Evolutionary conservation across 2,329 filamentous ascomycete genomes (phyloP), one percentile per base, ranked within the genome.

Genomic region (Hirsutella thompsonii): DNA sequence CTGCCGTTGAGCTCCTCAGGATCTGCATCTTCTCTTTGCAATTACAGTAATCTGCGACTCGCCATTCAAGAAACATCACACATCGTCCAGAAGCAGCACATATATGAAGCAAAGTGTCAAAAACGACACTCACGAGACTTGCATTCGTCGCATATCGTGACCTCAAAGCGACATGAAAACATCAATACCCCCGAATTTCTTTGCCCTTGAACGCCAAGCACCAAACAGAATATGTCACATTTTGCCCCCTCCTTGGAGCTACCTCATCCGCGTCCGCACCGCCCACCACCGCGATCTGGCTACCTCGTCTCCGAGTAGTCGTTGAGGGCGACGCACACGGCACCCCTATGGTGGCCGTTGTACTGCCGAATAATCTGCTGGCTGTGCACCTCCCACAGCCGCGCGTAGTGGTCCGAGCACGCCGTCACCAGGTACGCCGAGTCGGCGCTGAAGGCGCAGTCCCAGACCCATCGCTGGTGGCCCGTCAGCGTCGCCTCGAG

Each of bases 401-500:
- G 74, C 2, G 89, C 89, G 57, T 94, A 95, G 59, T 95, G 89
- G 57, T 95, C 89, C 34, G 83, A 90, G 58, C 87, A 94, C 5
- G 89, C 88, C 1, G 89, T 95, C 11, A 95, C 89, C 6, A 95
- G 69, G 55, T 95, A 95, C 0, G 89, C 89, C 28, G 82, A 89
- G 58, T 95, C 89, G 20, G 89, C 89, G 46, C 83, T 90, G 63
- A 95, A 95, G 1, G 89, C 89, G 55, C 89, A 95, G 60, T 95
- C 89, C 89, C 89, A 95, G 1, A 95, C 89, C 89, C 89, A 95
- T 41, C 89, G 80, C 64, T 95, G 89, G 62, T 95, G 89, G 41
- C 84, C 86, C 19, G 83, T 83, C 1, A 95, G 74, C 2, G 87
- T 93, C 3, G 87, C 88, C 61, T 94, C 85, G 18, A 94, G 74